Evolutionary conservation across 2,329 filamentous ascomycete genomes (phyloP).

Genomic region (Fusarium stilboides): DNA sequence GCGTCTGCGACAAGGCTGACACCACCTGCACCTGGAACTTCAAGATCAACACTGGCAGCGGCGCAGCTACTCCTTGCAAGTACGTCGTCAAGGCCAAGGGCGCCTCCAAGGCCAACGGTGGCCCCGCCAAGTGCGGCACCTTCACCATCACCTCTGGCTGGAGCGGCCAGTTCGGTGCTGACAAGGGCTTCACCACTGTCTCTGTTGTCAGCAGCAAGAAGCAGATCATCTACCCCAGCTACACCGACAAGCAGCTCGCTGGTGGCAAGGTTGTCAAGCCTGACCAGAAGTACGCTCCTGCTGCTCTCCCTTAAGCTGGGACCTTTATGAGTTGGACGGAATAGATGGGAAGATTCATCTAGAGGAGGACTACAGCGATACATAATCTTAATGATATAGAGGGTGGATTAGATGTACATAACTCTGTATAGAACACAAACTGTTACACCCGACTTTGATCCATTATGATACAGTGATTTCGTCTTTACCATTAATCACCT

Average conservation of each 20-base stretch:
- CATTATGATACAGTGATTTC: not conserved
- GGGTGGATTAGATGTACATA: slow-evolving; percentile 3
- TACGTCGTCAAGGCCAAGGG: slow-evolving; percentile 51
- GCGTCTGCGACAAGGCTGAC: slow-evolving; percentile 57
- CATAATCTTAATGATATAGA: slow-evolving; percentile 9
- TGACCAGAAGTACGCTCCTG: slow-evolving; percentile 62
- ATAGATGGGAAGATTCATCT: not conserved
- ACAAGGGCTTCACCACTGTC: slow-evolving; percentile 68
- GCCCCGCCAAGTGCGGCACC: slow-evolving; percentile 61
- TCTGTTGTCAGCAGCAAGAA: slow-evolving; percentile 60
- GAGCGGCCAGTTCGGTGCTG: slow-evolving; percentile 68
- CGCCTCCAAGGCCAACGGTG: slow-evolving; percentile 57
- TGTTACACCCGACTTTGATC: not conserved
- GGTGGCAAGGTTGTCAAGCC: slow-evolving; percentile 63
- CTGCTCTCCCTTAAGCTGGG: slow-evolving; percentile 34
- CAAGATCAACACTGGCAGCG: slow-evolving; percentile 60
- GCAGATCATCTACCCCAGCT: slow-evolving; percentile 66
- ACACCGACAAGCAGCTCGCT: slow-evolving; percentile 65
- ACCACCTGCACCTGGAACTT: slow-evolving; percentile 62
- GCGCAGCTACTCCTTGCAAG: slow-evolving; percentile 53
- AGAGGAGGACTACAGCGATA: not conserved
- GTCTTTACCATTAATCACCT: no score
- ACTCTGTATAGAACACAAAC: slow-evolving; percentile 9
- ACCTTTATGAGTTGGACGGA: not conserved
- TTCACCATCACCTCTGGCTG: slow-evolving; percentile 69